These are phyloP conservation scores for Prunus armeniaca DNA, from an alignment of 306 rosid species.

Conservation along the genomic window DNA sequence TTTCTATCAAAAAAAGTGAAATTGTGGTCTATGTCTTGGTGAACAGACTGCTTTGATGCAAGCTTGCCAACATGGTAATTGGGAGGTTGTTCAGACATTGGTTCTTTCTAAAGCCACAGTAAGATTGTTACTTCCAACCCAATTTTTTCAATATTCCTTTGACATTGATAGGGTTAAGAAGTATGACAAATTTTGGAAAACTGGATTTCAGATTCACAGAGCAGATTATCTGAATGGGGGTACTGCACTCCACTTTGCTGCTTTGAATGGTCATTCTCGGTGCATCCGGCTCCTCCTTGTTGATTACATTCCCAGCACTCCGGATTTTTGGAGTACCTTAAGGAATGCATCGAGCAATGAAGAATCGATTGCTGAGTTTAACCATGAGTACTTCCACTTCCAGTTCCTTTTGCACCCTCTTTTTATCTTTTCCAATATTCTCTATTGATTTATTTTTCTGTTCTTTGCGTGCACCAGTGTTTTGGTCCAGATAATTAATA, in stretches of 20 bases:
- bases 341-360: conserved; percentile 31
- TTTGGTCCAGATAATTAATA: conserved; percentile 60
- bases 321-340: conserved; percentile 56
- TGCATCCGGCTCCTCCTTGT: conserved; percentile 79
- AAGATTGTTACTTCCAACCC: conserved; percentile 23
- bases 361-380: conserved; percentile 52
- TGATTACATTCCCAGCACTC: conserved; percentile 79
- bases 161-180: not conserved
- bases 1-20: not conserved
- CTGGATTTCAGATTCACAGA: conserved; percentile 66
- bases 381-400: conserved; percentile 51
- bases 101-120: conserved; percentile 73
- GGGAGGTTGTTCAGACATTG: conserved; percentile 91
- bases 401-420: conserved; percentile 22
- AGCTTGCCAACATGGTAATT: conserved; percentile 98
- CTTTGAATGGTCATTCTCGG: conserved; percentile 87
- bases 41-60: conserved; percentile 99
- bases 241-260: conserved; percentile 93
- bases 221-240: conserved; percentile 95
- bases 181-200: conserved; percentile 27
- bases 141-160: conserved; percentile 10
- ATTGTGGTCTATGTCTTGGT: conserved; percentile 17
- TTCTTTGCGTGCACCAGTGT: conserved; percentile 45
- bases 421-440: conserved; percentile 11
- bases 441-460: conserved; percentile 25